Evolutionary conservation across 371 early-diverging fungal species (phyloP).

Genomic region (Apophysomyces sp.): DNA sequence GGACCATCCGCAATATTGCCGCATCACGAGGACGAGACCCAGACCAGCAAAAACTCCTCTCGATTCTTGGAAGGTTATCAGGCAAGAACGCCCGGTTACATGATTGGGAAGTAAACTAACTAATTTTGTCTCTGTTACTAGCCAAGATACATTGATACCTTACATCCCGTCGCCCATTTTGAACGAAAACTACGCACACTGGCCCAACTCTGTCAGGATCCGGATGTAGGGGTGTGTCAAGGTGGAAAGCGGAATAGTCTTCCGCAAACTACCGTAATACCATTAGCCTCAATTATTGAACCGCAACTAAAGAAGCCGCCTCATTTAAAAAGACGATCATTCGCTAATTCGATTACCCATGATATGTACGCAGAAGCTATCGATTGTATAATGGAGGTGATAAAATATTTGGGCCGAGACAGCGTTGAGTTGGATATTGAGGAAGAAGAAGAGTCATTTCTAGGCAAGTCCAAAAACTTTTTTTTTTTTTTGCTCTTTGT

Average conservation of each 20-base stretch:
- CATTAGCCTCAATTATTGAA: constrained; percentile 33
- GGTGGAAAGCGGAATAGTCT: neutral
- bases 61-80: constrained; percentile 6
- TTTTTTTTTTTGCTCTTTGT: neutral
- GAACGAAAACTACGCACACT: constrained; percentile 41
- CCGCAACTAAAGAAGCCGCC: constrained; percentile 3
- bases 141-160: constrained; percentile 40
- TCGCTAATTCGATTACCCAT: constrained; percentile 24
- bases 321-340: constrained; percentile 7
- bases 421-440: constrained; percentile 33
- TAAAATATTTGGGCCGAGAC: constrained; percentile 27
- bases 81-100: constrained; percentile 3
- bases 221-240: constrained; percentile 7
- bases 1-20: constrained; percentile 16
- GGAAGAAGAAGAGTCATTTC: constrained; percentile 11
- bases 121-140: constrained; percentile 7
- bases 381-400: constrained; percentile 24
- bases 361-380: constrained; percentile 46
- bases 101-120: neutral
- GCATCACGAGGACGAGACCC: constrained; percentile 9
- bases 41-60: neutral
- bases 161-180: constrained; percentile 42
- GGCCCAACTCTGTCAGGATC: constrained; percentile 42
- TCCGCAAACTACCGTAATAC: constrained; percentile 22
- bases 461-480: neutral